Evolutionary conservation across 2,329 filamentous ascomycete genomes (phyloP).

Genomic region (Aureobasidium sp.): DNA sequence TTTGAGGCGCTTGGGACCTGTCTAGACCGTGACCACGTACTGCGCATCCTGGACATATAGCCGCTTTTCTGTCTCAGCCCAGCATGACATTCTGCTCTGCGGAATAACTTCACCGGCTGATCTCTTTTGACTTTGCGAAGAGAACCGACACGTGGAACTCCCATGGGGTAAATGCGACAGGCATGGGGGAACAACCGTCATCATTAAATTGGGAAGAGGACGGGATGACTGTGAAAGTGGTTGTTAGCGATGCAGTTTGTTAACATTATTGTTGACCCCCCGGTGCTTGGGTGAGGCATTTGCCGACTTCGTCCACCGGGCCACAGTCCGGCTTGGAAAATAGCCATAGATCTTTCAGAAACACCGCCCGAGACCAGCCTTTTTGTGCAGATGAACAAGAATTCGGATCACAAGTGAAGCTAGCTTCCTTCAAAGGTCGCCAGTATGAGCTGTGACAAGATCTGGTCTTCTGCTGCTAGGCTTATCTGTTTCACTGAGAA

Average conservation of each 20-base stretch:
- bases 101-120: conserved; percentile 10
- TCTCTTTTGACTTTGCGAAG: conserved; percentile 8
- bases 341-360: too few relatives aligned
- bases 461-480: too few relatives aligned
- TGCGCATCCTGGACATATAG: neutral
- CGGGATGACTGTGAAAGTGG: neutral
- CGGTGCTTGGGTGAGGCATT: neutral
- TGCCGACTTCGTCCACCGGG: neutral
- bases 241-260: conserved; percentile 2
- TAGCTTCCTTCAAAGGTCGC: too few relatives aligned
- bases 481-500: too few relatives aligned
- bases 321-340: too few relatives aligned
- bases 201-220: neutral
- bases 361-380: neutral
- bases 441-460: too few relatives aligned
- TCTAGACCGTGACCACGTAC: conserved; percentile 4
- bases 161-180: conserved; percentile 6
- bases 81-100: neutral
- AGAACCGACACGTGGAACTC: conserved; percentile 11
- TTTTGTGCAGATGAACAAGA: neutral
- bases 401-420: neutral
- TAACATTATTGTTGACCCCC: too few relatives aligned
- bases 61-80: conserved; percentile 5
- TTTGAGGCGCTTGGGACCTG: neutral
- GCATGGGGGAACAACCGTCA: neutral